Base-by-base conservation (phyloP, 306 rosid species). In the Acacia confusa region DNA sequence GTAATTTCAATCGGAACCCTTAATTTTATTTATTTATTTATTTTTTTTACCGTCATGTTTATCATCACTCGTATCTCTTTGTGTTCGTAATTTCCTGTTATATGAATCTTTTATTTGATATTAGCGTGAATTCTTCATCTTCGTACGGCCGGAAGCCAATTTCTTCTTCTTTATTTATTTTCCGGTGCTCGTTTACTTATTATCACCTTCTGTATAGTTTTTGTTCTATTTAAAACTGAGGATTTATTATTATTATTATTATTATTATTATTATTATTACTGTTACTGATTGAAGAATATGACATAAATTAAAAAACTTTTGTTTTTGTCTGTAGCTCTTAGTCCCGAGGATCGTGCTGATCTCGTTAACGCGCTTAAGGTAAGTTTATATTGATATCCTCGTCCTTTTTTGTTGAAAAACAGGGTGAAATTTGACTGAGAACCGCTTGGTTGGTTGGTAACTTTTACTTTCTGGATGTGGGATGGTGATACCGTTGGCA, bases 331-430 rank as follows among this genome's bases (percentile, higher is more conserved):
- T 84, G 74, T 65, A 88, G 92, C 89, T 82, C 86, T 84, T 10
- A 86, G 87, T 78, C 88, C 88, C 15, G 91, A 88, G 86, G 91
- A 88, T 79, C 89, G 89, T 52, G 88, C 89, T 65, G 88, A 61
- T 77, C 88, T 84, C 48, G 83, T 88, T 22, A 86, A 88, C 66
- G 92, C 85, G 71, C 82, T 88, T 19, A 86, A 82, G 84, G 92
- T 76, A 82, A 77, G 34, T 63, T 50, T 68, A 17, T 41, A 16
- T 53, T 36, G 15, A 25, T 70, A 63, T 81, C 65, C 27, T 28
- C 9, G 22, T 74, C 27, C 41, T 63, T 43, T 40, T 55, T 20
- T 7, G 0, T 34, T 27, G 17, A 5, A 6, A 1, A 10, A 38
- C 22, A 73, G 9, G n/a, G 10, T 41, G 16, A 41, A 40, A 47